phyloP scores from a whole-genome alignment of 805 yeast species.

The Suhomyces faveliae region DNA sequence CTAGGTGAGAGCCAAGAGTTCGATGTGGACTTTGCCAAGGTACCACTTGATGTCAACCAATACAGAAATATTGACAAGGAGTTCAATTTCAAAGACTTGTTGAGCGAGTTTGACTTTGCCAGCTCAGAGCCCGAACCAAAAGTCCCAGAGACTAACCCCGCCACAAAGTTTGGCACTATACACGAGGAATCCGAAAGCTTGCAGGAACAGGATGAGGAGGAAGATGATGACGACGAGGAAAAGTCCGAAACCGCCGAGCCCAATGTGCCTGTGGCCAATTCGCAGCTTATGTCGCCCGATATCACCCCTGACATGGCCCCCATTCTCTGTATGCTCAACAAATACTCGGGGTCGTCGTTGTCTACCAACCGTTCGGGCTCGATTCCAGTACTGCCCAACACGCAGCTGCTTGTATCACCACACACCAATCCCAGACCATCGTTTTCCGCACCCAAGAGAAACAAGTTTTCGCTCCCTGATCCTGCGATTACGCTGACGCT shows the following conservation, averaged over 20 bases:
- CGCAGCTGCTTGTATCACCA: conserved; percentile 12
- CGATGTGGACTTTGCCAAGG: conserved; percentile 48
- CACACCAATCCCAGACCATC: conserved; percentile 27
- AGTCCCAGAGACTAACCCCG: background rate
- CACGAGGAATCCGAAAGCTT: conserved; percentile 9
- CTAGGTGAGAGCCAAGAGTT: conserved; percentile 20
- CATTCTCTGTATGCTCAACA: conserved; percentile 27
- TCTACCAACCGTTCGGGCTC: conserved; percentile 9
- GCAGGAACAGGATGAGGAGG: background rate
- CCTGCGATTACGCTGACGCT: conserved; percentile 30
- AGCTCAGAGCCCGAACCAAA: background rate
- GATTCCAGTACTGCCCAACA: conserved; percentile 20
- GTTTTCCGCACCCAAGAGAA: conserved; percentile 6
- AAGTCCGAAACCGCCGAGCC: background rate
- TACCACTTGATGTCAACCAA: conserved; percentile 57
- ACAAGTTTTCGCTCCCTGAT: conserved; percentile 35
- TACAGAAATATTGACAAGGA: conserved; percentile 60
- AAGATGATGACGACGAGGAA: background rate
- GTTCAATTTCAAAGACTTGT: conserved; percentile 46
- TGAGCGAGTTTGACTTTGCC: conserved; percentile 3
- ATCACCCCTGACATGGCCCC: conserved; percentile 40
- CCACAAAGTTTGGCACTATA: conserved; percentile 8
- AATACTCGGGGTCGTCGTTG: conserved; percentile 13
- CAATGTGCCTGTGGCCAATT: background rate
- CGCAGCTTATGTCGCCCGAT: conserved; percentile 33